Evolutionary conservation across 495 filamentous ascomycete species (phyloP).

Genomic region (Podospora appendiculata): DNA sequence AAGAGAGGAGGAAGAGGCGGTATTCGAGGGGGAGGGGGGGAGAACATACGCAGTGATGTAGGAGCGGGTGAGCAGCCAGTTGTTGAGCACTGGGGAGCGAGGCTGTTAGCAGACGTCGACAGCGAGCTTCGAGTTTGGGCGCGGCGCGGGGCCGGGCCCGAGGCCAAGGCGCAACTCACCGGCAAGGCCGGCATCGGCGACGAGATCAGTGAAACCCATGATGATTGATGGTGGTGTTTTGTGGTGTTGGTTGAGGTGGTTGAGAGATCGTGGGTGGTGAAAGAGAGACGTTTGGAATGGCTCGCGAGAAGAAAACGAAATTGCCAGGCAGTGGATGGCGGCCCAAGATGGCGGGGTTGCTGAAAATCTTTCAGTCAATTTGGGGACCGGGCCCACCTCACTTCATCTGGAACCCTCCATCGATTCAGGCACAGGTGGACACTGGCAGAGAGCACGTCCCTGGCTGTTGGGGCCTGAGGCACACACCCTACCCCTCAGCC

Average conservation of each 20-base stretch:
- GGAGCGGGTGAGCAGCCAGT: conserved; percentile 80
- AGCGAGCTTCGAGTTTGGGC: not conserved
- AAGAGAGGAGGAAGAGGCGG: conserved; percentile 6
- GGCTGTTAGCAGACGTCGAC: conserved; percentile 3
- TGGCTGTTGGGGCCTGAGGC: not conserved
- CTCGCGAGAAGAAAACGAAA: conserved; percentile 2
- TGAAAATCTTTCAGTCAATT: conserved; percentile 13
- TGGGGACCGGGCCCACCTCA: not conserved
- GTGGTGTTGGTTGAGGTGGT: conserved; percentile 1
- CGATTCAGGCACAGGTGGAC: not conserved
- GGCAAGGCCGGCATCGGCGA: conserved; percentile 77
- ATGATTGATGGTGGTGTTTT: conserved; percentile 1
- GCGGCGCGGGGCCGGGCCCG: not conserved
- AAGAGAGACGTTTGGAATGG: not conserved
- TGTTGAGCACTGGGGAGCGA: conserved; percentile 73
- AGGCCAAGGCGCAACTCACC: conserved; percentile 45
- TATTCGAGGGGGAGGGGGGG: not conserved
- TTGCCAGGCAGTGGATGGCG: not conserved
- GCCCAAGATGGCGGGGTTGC: conserved; percentile 13
- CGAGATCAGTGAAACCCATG: conserved; percentile 96
- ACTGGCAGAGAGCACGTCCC: not conserved
- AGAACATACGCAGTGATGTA: conserved; percentile 81
- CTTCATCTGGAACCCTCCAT: not conserved
- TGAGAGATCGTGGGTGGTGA: not conserved
- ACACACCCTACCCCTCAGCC: not conserved